Percentiles rank a stretch among this genome's conserved stretches.
phyloP scores from a whole-genome alignment of 352 stramenopile species.

The Paralagenidium karlingii region DNA sequence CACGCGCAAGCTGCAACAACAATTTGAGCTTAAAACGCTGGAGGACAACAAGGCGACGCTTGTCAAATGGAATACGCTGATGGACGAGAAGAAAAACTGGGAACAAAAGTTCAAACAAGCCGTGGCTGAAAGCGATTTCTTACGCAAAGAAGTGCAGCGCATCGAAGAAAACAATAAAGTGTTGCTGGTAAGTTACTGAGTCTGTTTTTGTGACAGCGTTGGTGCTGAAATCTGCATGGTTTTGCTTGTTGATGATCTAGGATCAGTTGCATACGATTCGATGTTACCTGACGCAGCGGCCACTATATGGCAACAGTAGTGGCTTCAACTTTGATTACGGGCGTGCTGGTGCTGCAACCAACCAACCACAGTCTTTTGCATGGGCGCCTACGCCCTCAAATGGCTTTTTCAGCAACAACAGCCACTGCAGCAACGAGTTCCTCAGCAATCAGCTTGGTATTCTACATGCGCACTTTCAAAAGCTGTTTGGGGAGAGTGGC shows the following conservation, averaged over 20 bases:
- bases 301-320: constrained; percentile 8
- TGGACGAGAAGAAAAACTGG: constrained; percentile 14
- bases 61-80: constrained; percentile 7
- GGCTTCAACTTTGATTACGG: background rate
- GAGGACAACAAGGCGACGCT: no score
- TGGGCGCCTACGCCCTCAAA: background rate
- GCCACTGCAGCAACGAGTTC: no score
- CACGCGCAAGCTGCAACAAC: background rate
- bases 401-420: no score
- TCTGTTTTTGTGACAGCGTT: background rate
- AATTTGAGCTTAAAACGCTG: no score
- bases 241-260: constrained; percentile 1
- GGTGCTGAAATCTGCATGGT: background rate
- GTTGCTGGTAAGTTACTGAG: constrained; percentile 8
- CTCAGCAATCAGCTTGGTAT: constrained; percentile 31
- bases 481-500: constrained; percentile 44
- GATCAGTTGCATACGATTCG: constrained; percentile 45
- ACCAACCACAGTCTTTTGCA: background rate
- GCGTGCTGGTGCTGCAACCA: background rate
- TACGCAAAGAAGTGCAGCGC: constrained; percentile 28
- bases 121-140: constrained; percentile 27
- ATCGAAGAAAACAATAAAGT: constrained; percentile 52
- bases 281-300: constrained; percentile 38
- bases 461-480: constrained; percentile 41
- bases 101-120: constrained; percentile 27